These are phyloP conservation scores for Boletellus ananas DNA, from an alignment of 768 basidiomycete species.

Conservation along the genomic window DNA sequence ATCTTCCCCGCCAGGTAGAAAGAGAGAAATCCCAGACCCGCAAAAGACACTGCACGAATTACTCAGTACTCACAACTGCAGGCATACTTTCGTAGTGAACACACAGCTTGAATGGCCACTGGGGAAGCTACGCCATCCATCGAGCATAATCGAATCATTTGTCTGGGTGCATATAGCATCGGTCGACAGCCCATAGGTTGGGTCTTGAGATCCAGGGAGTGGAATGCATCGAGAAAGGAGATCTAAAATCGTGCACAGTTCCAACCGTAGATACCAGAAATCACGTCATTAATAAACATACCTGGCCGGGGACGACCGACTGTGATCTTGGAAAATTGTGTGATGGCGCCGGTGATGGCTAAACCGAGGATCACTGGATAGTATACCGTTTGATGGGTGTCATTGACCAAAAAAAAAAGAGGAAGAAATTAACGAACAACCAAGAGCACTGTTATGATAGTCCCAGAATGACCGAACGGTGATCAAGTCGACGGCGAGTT, in stretches of 20 bases:
- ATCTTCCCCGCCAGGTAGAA: slow-evolving; percentile 91
- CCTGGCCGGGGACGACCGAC: slow-evolving; percentile 91
- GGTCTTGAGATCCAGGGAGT: slow-evolving; percentile 56
- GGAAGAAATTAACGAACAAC: slow-evolving; percentile 33
- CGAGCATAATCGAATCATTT: slow-evolving; percentile 51
- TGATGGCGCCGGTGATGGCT: slow-evolving; percentile 72
- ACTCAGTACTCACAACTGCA: neutral
- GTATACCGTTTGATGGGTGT: neutral
- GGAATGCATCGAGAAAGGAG: slow-evolving; percentile 58
- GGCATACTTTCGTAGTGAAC: slow-evolving; percentile 21
- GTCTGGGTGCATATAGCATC: slow-evolving; percentile 77
- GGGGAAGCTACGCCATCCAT: slow-evolving; percentile 91
- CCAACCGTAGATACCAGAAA: neutral
- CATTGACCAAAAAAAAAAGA: slow-evolving; percentile 30
- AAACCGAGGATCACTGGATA: slow-evolving; percentile 65
- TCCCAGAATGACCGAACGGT: slow-evolving; percentile 89
- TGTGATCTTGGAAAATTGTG: slow-evolving; percentile 80
- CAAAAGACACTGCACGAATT: slow-evolving; percentile 70
- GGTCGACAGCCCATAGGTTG: slow-evolving; percentile 68
- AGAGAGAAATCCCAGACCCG: slow-evolving; percentile 84
- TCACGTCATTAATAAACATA: slow-evolving; percentile 17
- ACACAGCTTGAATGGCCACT: slow-evolving; percentile 87
- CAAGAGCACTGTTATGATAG: slow-evolving; percentile 61
- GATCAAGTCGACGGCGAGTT: slow-evolving; percentile 63
- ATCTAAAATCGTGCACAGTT: slow-evolving; percentile 12